A percentile compares a stretch with the other conserved stretches of the same genome.
Evolutionary conservation across 2,329 filamentous ascomycete species (phyloP).

Genomic region (Keithomyces neogunnii): DNA sequence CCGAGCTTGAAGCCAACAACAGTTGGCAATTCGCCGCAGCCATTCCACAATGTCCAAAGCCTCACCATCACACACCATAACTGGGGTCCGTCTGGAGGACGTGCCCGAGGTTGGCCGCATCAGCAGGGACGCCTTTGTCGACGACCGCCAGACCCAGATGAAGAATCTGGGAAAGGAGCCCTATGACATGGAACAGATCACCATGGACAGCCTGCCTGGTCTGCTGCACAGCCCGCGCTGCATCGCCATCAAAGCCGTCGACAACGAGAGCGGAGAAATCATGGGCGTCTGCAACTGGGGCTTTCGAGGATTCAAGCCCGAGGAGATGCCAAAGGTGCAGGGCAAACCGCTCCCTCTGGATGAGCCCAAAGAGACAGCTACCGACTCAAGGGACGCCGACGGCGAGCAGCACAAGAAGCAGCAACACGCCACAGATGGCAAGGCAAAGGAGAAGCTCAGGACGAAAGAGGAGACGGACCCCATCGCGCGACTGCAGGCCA

Average conservation of each 20-base stretch:
- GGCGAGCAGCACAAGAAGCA: not conserved
- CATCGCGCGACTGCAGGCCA: slow-evolving; percentile 19
- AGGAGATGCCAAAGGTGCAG: slow-evolving; percentile 13
- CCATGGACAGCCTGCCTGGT: slow-evolving; percentile 14
- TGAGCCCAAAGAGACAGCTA: not conserved
- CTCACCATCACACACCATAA: slow-evolving; percentile 12
- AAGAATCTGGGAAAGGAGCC: slow-evolving; percentile 21
- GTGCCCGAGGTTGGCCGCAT: slow-evolving; percentile 21
- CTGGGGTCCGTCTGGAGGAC: slow-evolving; percentile 16
- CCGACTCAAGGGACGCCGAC: not conserved
- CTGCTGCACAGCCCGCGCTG: slow-evolving; percentile 14
- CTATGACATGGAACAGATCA: slow-evolving; percentile 18
- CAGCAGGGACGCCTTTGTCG: slow-evolving; percentile 19
- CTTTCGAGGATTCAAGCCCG: slow-evolving; percentile 18
- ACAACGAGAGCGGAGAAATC: slow-evolving; percentile 17
- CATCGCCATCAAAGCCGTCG: slow-evolving; percentile 24
- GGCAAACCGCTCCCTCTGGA: slow-evolving; percentile 8
- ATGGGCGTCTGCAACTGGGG: slow-evolving; percentile 24
- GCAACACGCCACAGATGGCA: not conserved
- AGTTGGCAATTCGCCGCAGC: too few relatives aligned
- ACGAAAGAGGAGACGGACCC: slow-evolving; percentile 11
- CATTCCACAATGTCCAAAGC: slow-evolving; percentile 10
- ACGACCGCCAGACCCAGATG: slow-evolving; percentile 27
- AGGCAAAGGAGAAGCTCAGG: not conserved
- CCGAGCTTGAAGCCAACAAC: too few relatives aligned